Percentiles rank a stretch among this genome's conserved stretches.
Evolutionary conservation across 345 rosid genomes (phyloP).

Genomic region (Barbarea vulgaris): DNA sequence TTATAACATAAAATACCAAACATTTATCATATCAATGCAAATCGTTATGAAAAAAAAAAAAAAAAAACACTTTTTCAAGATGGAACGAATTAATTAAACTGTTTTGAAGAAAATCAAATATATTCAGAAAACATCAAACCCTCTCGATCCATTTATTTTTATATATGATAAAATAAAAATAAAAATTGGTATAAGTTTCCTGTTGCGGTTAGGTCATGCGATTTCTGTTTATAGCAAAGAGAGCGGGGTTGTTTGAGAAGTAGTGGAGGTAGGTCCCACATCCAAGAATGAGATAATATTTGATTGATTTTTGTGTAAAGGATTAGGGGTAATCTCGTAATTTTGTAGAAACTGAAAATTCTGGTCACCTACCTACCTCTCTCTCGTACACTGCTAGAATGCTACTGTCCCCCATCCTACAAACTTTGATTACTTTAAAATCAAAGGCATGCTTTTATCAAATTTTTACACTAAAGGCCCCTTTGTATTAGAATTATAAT

Average conservation of each 20-base stretch:
- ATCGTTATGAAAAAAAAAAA: no score
- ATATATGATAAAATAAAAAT: not conserved
- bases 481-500: no score
- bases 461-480: not conserved
- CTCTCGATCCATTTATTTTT: not conserved
- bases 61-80: not conserved
- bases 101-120: not conserved
- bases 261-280: conserved; percentile 11
- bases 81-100: not conserved
- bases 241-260: conserved; percentile 6
- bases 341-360: not conserved
- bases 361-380: conserved; percentile 15
- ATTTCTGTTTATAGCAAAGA: conserved; percentile 22
- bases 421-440: not conserved
- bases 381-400: conserved; percentile 5
- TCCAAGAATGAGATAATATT: not conserved
- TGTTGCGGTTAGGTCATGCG: conserved; percentile 19
- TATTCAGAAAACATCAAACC: not conserved
- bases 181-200: not conserved
- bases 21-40: no score
- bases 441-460: not conserved
- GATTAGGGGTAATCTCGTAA: not conserved
- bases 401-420: conserved; percentile 9
- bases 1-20: no score
- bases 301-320: not conserved